Conservation (phyloP, 1,139 yeast species). For the Candida sanyaensis region DNA sequence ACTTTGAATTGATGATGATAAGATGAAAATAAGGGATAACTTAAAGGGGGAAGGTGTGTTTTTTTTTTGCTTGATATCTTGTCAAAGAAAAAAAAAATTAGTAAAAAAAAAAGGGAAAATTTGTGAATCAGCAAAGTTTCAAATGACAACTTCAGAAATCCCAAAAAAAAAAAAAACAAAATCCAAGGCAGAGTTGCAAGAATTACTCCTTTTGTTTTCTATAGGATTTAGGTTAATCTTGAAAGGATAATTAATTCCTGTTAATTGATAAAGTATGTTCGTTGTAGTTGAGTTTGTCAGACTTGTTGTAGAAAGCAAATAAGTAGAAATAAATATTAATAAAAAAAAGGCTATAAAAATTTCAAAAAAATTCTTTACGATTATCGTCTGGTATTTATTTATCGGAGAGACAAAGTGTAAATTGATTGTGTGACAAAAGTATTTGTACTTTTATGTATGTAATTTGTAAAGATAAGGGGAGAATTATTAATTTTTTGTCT, state of each 20-base stretch:
- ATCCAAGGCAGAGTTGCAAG: neutral
- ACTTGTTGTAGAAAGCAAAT: too few relatives aligned
- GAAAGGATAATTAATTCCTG: too few relatives aligned
- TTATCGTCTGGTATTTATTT: neutral
- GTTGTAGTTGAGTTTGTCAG: too few relatives aligned
- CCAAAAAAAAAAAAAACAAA: neutral
- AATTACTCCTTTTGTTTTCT: too few relatives aligned
- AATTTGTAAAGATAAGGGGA: constrained; percentile 2
- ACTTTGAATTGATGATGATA: neutral
- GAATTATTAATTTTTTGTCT: neutral
- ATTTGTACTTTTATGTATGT: neutral
- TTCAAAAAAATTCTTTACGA: neutral
- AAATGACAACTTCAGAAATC: neutral
- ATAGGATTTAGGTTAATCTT: too few relatives aligned
- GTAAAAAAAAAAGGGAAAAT: neutral
- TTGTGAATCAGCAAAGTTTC: constrained; percentile 1
- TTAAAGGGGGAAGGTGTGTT: neutral
- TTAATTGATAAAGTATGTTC: too few relatives aligned
- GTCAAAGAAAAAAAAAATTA: neutral
- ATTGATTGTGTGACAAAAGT: neutral
- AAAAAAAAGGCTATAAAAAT: neutral
- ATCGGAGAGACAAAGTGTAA: too few relatives aligned
- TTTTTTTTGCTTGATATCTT: neutral
- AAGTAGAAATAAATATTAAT: too few relatives aligned
- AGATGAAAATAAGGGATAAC: neutral